phyloP scores from a whole-genome alignment of 2,329 filamentous ascomycete genomes.

The Tolypocladium tundrense region DNA sequence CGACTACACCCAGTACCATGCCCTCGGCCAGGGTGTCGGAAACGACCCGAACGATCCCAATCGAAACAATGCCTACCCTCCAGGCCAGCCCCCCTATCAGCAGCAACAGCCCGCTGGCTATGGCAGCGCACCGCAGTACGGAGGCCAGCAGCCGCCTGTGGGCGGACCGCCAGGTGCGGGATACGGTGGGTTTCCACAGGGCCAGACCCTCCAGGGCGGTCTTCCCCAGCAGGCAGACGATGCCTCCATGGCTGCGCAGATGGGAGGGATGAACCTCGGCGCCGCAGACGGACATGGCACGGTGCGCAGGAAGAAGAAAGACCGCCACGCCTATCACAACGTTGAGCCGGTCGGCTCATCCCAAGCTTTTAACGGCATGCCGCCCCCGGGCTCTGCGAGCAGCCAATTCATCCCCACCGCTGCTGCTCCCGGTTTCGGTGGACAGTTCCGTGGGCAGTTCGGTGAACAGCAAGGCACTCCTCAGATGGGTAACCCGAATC shows the following conservation, averaged over 20 bases:
- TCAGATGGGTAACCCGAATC: conserved; percentile 28
- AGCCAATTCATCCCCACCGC: conserved; percentile 27
- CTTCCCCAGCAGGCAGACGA: conserved; percentile 29
- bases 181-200: conserved; percentile 20
- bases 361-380: conserved; percentile 60
- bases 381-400: conserved; percentile 41
- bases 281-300: conserved; percentile 30
- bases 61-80: conserved; percentile 36
- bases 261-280: conserved; percentile 66
- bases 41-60: conserved; percentile 44
- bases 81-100: conserved; percentile 46
- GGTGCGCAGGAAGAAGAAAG: conserved; percentile 75
- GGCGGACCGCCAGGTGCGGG: not conserved
- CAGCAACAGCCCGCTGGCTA: conserved; percentile 22
- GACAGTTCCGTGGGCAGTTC: conserved; percentile 39
- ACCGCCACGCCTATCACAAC: conserved; percentile 84
- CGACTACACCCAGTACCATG: conserved; percentile 45
- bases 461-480: conserved; percentile 33
- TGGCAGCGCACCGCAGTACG: conserved; percentile 11
- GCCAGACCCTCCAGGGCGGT: conserved; percentile 15
- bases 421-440: conserved; percentile 22
- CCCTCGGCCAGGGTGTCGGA: conserved; percentile 45
- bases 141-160: conserved; percentile 1
- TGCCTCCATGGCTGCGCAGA: conserved; percentile 54
- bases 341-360: conserved; percentile 63